These are phyloP conservation scores for Eucalyptus curtisii DNA, from an alignment of 345 rosid genomes.

Conservation along the genomic window DNA sequence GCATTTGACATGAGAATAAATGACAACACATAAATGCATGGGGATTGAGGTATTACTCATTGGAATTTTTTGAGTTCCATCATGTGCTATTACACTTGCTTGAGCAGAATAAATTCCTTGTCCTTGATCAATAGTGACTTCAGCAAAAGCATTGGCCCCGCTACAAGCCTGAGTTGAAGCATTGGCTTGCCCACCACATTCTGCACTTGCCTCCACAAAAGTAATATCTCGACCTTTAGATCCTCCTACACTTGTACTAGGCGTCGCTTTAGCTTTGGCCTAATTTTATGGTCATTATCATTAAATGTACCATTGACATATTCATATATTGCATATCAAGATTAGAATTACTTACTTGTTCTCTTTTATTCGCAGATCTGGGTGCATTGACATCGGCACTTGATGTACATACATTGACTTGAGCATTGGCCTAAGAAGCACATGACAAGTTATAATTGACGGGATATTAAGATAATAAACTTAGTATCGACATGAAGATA, in stretches of 20 bases:
- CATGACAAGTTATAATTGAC: no score
- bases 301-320: background rate
- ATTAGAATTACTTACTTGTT: no score
- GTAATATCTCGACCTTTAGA: background rate
- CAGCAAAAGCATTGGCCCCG: background rate
- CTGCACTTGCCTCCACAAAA: background rate
- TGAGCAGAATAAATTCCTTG: background rate
- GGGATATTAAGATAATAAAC: no score
- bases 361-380: no score
- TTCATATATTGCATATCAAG: background rate
- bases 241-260: background rate
- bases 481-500: no score
- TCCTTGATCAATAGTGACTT: background rate
- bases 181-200: background rate
- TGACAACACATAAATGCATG: background rate
- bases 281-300: background rate
- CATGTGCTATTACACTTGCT: background rate
- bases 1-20: background rate
- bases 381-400: background rate
- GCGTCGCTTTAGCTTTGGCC: background rate
- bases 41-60: background rate
- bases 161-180: background rate
- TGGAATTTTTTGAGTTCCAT: background rate
- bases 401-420: no score
- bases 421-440: no score